phyloP scores from a whole-genome alignment of 208 protist genomes.

The Zelonia costaricensis region DNA sequence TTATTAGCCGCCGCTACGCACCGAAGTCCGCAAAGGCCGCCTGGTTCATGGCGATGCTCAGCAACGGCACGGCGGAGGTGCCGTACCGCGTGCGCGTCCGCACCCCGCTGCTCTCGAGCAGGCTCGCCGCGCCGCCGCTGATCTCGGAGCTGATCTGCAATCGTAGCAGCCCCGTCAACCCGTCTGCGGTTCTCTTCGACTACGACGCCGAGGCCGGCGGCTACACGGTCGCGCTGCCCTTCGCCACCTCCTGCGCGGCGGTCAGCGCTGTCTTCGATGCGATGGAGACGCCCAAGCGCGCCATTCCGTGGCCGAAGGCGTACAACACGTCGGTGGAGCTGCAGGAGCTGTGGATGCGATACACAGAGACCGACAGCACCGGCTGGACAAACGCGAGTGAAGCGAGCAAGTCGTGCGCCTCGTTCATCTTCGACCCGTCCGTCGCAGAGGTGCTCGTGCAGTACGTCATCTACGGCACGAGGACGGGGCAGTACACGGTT shows the following conservation, averaged over 20 bases:
- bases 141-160: constrained; percentile 23
- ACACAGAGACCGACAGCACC: constrained; percentile 20
- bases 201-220: constrained; percentile 20
- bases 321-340: constrained; percentile 22
- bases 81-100: not conserved
- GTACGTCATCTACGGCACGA: constrained; percentile 19
- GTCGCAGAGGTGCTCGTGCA: constrained; percentile 24
- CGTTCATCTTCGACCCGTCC: constrained; percentile 17
- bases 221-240: constrained; percentile 35
- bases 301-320: constrained; percentile 23
- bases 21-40: too few relatives aligned
- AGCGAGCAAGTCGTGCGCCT: too few relatives aligned
- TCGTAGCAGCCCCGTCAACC: not conserved
- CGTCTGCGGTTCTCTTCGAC: constrained; percentile 10
- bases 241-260: constrained; percentile 31
- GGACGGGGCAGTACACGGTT: constrained; percentile 12
- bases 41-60: too few relatives aligned
- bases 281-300: constrained; percentile 33
- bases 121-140: constrained; percentile 18
- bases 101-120: constrained; percentile 4
- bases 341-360: constrained; percentile 32
- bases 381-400: too few relatives aligned
- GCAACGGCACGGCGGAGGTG: too few relatives aligned
- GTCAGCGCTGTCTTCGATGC: constrained; percentile 12
- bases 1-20: constrained; percentile 24